Evolutionary conservation across 176 grass and related monocot genomes (phyloP).

Genomic region (Aegilops sharonensis): DNA sequence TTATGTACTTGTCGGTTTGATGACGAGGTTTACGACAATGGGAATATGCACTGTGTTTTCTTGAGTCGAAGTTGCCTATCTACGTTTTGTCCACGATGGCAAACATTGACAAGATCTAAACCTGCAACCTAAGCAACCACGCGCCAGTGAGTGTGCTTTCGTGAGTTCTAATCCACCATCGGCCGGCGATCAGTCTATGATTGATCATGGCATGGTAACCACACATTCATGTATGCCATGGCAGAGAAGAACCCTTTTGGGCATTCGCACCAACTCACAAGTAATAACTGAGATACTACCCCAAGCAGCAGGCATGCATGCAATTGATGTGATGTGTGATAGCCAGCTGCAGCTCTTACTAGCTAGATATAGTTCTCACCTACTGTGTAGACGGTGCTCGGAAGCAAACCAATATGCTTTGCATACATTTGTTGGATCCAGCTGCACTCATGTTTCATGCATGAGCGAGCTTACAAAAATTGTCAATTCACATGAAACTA

Average conservation of each 20-base stretch:
- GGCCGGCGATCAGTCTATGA: not conserved
- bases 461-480: not conserved
- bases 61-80: not conserved
- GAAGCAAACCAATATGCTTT: not conserved
- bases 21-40: not conserved
- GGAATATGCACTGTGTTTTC: not conserved
- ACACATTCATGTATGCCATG: constrained; percentile 5
- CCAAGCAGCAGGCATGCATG: not conserved
- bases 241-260: constrained; percentile 7
- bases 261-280: not conserved
- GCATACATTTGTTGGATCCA: too few species aligned
- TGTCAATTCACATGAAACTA: not conserved
- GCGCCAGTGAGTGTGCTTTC: constrained; percentile 1
- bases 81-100: not conserved
- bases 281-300: not conserved
- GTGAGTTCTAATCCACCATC: constrained; percentile 21
- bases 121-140: not conserved
- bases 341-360: not conserved
- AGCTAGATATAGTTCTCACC: too few species aligned
- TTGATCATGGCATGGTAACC: not conserved
- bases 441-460: not conserved
- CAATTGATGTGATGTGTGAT: constrained; percentile 19
- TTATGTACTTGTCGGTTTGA: not conserved
- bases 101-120: not conserved
- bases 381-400: too few species aligned